phyloP scores from a whole-genome alignment of 2,329 filamentous ascomycete genomes.

The Sporothrix schenckii region DNA sequence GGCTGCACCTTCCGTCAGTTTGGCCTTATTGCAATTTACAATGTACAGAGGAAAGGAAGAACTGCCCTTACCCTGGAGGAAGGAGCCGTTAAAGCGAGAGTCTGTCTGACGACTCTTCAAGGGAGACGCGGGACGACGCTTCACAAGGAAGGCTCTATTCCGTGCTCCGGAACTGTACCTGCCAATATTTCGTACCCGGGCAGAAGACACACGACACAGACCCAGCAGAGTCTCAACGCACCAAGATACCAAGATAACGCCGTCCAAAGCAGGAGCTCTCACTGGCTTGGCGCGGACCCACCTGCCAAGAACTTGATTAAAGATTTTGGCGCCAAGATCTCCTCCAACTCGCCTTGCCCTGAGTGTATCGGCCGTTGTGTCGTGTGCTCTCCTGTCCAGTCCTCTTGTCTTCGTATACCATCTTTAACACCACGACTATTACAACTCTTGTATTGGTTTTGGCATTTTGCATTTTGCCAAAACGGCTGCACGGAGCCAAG shows the following conservation, averaged over 20 bases:
- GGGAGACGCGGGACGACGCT: background rate
- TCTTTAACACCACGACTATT: background rate
- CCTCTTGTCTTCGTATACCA: background rate
- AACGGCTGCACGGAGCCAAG: conserved; percentile 9
- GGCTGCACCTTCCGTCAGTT: background rate
- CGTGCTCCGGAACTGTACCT: background rate
- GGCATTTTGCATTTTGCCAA: background rate
- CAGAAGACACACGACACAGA: background rate
- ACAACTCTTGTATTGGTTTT: background rate
- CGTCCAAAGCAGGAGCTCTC: background rate
- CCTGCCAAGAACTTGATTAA: conserved; percentile 10
- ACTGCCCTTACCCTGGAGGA: conserved; percentile 5
- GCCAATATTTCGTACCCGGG: background rate
- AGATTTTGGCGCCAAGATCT: conserved; percentile 10
- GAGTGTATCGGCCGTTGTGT: conserved; percentile 17
- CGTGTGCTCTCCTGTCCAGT: conserved; percentile 20
- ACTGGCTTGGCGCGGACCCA: background rate
- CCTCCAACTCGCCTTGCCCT: background rate
- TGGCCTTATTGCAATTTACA: too few relatives aligned
- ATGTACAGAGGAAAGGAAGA: background rate
- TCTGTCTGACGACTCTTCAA: too few relatives aligned
- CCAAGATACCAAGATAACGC: background rate
- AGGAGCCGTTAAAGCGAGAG: background rate
- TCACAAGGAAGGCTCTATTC: too few relatives aligned
- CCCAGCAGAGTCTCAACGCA: background rate